Percentiles rank a stretch among this genome's conserved stretches.
These are phyloP conservation scores for Zygoascus bituminiphila DNA, from an alignment of 805 yeast species.

Conservation along the genomic window DNA sequence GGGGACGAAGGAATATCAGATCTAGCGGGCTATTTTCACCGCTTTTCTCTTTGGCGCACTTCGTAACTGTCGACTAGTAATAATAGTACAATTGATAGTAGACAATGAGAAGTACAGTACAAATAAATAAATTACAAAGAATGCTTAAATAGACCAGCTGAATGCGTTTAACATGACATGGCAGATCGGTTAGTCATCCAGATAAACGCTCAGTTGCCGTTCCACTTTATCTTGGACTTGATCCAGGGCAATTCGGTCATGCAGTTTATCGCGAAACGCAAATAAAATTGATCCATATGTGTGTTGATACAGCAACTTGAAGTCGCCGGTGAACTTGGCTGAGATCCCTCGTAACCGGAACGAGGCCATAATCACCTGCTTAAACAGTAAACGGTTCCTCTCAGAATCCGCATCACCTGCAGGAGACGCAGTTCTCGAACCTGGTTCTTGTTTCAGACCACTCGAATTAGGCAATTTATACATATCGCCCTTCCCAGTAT, in stretches of 20 bases:
- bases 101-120: no score
- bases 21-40: no score
- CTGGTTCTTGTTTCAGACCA: neutral
- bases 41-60: no score
- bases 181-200: no score
- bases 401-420: neutral
- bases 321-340: constrained; percentile 15
- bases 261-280: constrained; percentile 20
- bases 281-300: constrained; percentile 23
- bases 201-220: constrained; percentile 12
- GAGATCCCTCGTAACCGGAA: constrained; percentile 28
- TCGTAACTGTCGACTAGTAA: no score
- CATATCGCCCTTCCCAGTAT: neutral
- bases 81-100: no score
- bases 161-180: no score
- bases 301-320: constrained; percentile 22
- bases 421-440: neutral
- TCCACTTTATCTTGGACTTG: constrained; percentile 19
- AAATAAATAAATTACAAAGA: no score
- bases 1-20: no score
- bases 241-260: constrained; percentile 6
- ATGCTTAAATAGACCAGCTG: no score
- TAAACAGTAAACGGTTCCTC: constrained; percentile 11
- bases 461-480: neutral
- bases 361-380: constrained; percentile 29